phyloP scores from a whole-genome alignment of 2,329 filamentous ascomycete species.

The Pseudopithomyces chartarum region DNA sequence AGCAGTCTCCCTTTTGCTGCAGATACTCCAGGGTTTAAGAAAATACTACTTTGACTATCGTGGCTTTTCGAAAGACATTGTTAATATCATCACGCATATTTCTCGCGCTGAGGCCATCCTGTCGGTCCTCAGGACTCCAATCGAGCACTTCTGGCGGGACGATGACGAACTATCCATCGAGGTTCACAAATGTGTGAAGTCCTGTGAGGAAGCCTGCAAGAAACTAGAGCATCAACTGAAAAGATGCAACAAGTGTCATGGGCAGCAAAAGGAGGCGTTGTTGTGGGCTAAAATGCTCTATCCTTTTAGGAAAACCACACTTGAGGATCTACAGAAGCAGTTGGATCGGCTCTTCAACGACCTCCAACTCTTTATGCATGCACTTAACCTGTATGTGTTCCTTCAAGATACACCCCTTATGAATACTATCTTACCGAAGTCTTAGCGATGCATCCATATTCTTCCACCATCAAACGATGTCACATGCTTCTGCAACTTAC shows the following conservation, averaged over 20 bases:
- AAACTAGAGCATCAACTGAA: not conserved
- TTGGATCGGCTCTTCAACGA: slow-evolving; percentile 8
- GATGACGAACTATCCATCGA: slow-evolving; percentile 2
- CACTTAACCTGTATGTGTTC: slow-evolving; percentile 1
- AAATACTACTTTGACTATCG: slow-evolving; percentile 11
- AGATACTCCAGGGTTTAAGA: slow-evolving; percentile 6
- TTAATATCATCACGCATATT: not conserved
- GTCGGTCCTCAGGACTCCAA: not conserved
- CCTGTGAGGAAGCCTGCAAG: not conserved
- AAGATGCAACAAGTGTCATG: not conserved
- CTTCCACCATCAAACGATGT: not conserved
- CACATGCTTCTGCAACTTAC: not conserved
- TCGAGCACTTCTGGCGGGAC: not conserved
- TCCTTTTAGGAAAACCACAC: slow-evolving; percentile 8
- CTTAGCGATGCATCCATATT: not conserved
- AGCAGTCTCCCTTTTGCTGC: slow-evolving; percentile 12
- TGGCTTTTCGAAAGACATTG: slow-evolving; percentile 5
- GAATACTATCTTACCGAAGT: too few relatives aligned
- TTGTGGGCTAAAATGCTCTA: slow-evolving; percentile 2
- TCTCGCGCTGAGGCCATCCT: slow-evolving; percentile 2
- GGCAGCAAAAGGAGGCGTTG: not conserved
- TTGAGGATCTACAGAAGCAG: slow-evolving; percentile 3
- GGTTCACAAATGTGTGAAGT: not conserved
- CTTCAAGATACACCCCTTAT: too few relatives aligned
- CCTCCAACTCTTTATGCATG: slow-evolving; percentile 5